Conservation (phyloP, 495 filamentous ascomycete species). For the Xylaria longipes region DNA sequence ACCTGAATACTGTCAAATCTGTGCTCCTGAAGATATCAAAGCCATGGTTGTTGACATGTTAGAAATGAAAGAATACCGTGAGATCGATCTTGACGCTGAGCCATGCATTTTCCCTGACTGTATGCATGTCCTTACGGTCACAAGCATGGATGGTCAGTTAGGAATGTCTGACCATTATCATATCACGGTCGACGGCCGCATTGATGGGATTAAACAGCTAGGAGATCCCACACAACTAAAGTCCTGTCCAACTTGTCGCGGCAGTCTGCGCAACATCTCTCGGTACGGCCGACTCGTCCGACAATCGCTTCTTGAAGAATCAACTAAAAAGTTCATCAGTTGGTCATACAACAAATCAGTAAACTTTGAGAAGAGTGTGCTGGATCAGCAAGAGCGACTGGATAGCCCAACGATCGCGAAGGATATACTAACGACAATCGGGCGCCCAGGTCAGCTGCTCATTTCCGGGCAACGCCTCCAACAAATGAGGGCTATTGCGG, state of each 20-base stretch:
- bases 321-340: conserved; percentile 69
- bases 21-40: conserved; percentile 52
- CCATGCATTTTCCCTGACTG: conserved; percentile 72
- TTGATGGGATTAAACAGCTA: conserved; percentile 39
- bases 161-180: conserved; percentile 61
- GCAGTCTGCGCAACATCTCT: conserved; percentile 63
- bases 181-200: not conserved
- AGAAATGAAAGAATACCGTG: conserved; percentile 55
- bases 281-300: conserved; percentile 71
- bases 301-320: conserved; percentile 66
- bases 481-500: not conserved
- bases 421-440: not conserved
- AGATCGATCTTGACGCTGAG: conserved; percentile 63
- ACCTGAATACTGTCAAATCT: conserved; percentile 61
- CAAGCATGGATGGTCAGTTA: conserved; percentile 70
- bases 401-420: not conserved
- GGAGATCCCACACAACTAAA: conserved; percentile 51
- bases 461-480: not conserved
- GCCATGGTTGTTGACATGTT: conserved; percentile 62
- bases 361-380: not conserved
- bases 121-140: conserved; percentile 68
- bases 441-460: not conserved
- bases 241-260: conserved; percentile 67
- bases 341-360: not conserved
- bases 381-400: not conserved